These are phyloP conservation scores for Aspergillus pseudonomiae DNA, from an alignment of 2,329 filamentous ascomycete species.

Conservation along the genomic window DNA sequence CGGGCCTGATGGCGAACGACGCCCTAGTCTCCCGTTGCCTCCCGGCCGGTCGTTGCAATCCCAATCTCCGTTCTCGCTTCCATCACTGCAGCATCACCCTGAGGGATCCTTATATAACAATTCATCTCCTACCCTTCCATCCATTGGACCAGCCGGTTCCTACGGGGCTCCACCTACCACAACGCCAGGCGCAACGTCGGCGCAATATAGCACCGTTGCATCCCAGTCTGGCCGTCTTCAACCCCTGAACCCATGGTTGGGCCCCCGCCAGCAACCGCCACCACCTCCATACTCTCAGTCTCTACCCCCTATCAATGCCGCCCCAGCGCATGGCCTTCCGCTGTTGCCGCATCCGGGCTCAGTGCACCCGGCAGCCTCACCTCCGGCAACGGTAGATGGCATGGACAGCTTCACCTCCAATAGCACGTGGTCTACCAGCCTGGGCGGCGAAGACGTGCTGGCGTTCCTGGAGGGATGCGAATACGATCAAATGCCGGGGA, in stretches of 20 bases:
- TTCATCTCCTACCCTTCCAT: slow-evolving; percentile 37
- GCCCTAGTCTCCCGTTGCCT: slow-evolving; percentile 43
- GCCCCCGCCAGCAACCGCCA: slow-evolving; percentile 33
- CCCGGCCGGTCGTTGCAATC: slow-evolving; percentile 37
- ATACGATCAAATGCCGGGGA: slow-evolving; percentile 31
- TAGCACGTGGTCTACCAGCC: slow-evolving; percentile 34
- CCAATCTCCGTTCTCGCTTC: slow-evolving; percentile 38
- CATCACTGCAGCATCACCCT: slow-evolving; percentile 40
- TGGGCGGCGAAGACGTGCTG: slow-evolving; percentile 42
- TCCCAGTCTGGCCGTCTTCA: slow-evolving; percentile 40
- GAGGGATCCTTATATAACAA: slow-evolving; percentile 33
- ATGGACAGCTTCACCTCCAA: slow-evolving; percentile 26
- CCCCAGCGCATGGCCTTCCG: slow-evolving; percentile 34
- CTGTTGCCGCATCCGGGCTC: slow-evolving; percentile 41
- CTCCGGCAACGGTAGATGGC: slow-evolving; percentile 35
- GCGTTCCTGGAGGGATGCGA: slow-evolving; percentile 42
- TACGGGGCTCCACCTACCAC: slow-evolving; percentile 25
- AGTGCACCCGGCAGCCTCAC: slow-evolving; percentile 33
- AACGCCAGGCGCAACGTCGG: slow-evolving; percentile 25
- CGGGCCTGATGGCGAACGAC: slow-evolving; percentile 37
- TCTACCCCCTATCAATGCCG: slow-evolving; percentile 41
- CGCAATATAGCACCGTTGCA: slow-evolving; percentile 28
- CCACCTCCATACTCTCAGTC: slow-evolving; percentile 42
- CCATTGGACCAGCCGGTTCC: slow-evolving; percentile 28
- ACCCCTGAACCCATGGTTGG: slow-evolving; percentile 44